These are phyloP conservation scores for Trypanosoma scelopori DNA, from an alignment of 208 protist species.

Conservation along the genomic window DNA sequence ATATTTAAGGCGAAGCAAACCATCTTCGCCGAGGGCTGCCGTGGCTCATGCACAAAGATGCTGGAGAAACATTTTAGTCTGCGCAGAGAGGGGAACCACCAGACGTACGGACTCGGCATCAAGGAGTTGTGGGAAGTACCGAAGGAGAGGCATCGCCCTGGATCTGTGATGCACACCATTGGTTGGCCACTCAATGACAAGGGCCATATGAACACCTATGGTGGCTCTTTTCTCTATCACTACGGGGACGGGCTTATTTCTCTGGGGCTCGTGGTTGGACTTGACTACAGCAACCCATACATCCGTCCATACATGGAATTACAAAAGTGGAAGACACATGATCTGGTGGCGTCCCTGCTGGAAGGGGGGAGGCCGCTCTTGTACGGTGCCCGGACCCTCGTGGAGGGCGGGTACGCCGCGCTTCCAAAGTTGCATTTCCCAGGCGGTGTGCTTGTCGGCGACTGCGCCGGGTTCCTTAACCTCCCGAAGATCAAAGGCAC, in stretches of 20 bases:
- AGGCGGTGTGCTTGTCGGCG: constrained; percentile 93
- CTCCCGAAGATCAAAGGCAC: constrained; percentile 98
- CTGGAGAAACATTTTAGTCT: constrained; percentile 90
- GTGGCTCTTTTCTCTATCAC: constrained; percentile 98
- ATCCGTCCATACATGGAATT: constrained; percentile 96
- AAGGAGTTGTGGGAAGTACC: constrained; percentile 98
- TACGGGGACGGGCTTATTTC: constrained; percentile 89
- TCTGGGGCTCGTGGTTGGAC: constrained; percentile 95
- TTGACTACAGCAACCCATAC: constrained; percentile 98
- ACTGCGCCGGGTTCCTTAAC: constrained; percentile 98
- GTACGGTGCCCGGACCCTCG: constrained; percentile 96
- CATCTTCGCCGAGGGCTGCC: constrained; percentile 97
- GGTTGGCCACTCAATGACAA: constrained; percentile 93
- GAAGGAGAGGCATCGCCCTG: constrained; percentile 80
- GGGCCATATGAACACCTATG: constrained; percentile 91
- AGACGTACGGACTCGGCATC: constrained; percentile 97
- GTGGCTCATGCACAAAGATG: constrained; percentile 94
- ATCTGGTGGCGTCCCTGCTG: constrained; percentile 72
- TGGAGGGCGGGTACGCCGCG: constrained; percentile 94
- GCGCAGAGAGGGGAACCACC: constrained; percentile 72
- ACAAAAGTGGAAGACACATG: constrained; percentile 95
- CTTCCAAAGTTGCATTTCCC: constrained; percentile 96
- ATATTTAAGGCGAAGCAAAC: constrained; percentile 94
- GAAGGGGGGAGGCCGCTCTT: constrained; percentile 89
- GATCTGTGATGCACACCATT: constrained; percentile 93